A percentile compares a stretch with the other conserved stretches of the same genome.
Conservation (phyloP, 2,329 filamentous ascomycete species). For the Colletotrichum plurivorum region DNA sequence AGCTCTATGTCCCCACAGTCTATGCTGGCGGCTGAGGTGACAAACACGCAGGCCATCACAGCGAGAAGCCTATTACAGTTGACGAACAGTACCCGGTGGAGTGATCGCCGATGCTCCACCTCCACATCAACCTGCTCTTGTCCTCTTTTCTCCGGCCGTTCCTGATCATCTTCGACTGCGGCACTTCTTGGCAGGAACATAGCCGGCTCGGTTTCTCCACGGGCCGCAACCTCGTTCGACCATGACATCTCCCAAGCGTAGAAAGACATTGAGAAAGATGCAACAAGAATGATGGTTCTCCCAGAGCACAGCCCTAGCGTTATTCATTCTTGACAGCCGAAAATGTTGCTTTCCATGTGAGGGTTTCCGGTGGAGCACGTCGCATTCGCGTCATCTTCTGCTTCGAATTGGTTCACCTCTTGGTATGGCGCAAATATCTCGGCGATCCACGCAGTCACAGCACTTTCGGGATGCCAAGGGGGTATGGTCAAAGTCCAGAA, state of each 20-base stretch:
- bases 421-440: no score
- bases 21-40: background rate
- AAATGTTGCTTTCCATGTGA: no score
- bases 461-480: no score
- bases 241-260: background rate
- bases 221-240: background rate
- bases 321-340: no score
- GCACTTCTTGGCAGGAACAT: constrained; percentile 28
- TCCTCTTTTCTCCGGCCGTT: constrained; percentile 13
- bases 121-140: background rate
- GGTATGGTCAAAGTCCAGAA: no score
- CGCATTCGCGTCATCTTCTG: no score
- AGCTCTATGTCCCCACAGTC: background rate
- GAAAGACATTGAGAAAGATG: no score
- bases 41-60: background rate
- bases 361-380: no score
- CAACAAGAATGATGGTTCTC: no score
- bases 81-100: background rate
- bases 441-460: no score
- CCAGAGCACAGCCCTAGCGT: no score
- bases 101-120: background rate
- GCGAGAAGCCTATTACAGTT: background rate
- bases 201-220: background rate
- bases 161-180: background rate
- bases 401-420: no score